Base-by-base conservation (phyloP, 768 basidiomycete species). In the Ramaria sp. region DNA sequence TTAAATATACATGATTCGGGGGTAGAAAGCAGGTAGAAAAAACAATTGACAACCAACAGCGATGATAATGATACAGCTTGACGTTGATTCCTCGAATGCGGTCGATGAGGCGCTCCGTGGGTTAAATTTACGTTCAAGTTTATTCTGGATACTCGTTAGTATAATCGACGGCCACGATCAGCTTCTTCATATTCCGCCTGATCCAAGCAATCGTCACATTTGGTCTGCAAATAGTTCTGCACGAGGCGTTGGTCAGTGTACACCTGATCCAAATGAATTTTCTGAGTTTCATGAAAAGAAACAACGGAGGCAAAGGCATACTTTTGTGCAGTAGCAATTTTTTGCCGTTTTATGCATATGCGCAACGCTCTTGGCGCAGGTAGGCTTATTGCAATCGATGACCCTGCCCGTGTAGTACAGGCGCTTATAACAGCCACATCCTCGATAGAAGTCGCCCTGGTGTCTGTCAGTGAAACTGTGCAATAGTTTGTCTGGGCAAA, bases 211-310 rank as follows among this genome's bases (percentile, higher is more conserved):
- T 43, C 19, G 15, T 61, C 59, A 31, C 56, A 58, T 56, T 77
- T 72, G 57, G 76, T 75, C 62, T 84, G 83, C 62, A 87, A 83
- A 67, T 86, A 72, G 66, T 80, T 88, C 58, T 76, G 70, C 39
- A 87, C 80, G 41, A 76, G 74, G 54, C 78, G 75, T 39, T 79
- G 65, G 62, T 85, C 82, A 50, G 68, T 59, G 37, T 69, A 65
- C 34, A 61, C 65, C 77, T 79, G 59, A 30, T 45, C 61, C 37
- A 39, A 49, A 61, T 9, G 34, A 13, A 13, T 10, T 37, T 37
- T 13, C 10, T 37, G 34, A 37, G 34, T 5, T 27, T 27, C 41
- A 50, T 33, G 48, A 43, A n/a, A 33, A 30, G 49, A 37, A 31
- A 58, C 50, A 43, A 22, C n/a, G 30, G 50, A 46, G 39, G 45